A percentile compares a stretch with the other conserved stretches of the same genome.
Evolutionary conservation across 1,284 basidiomycete species (phyloP).

Genomic region (Rhodotorula glutinis): DNA sequence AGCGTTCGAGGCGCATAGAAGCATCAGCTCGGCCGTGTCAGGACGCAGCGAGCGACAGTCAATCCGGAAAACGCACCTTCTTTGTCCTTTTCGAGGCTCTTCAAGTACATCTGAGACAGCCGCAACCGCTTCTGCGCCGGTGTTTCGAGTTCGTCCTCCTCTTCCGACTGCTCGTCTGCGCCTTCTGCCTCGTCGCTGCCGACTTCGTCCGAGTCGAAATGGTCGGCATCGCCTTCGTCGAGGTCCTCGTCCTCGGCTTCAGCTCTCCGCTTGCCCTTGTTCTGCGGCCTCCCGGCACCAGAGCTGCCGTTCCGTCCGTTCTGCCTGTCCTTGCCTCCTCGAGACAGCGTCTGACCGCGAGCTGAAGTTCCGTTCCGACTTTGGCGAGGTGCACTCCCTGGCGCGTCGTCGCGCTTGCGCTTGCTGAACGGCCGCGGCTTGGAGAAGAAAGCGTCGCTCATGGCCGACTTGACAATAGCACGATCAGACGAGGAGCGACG

Average conservation of each 20-base stretch:
- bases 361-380: slow-evolving; percentile 6
- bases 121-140: slow-evolving; percentile 89
- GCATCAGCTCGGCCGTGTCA: too few species aligned
- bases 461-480: not conserved
- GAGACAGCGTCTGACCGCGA: slow-evolving; percentile 4
- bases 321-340: slow-evolving; percentile 8
- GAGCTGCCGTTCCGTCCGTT: not conserved
- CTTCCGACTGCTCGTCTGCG: slow-evolving; percentile 26
- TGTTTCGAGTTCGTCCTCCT: slow-evolving; percentile 67
- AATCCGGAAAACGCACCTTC: slow-evolving; percentile 43
- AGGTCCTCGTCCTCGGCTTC: slow-evolving; percentile 32
- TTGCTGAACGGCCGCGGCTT: slow-evolving; percentile 36
- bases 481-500: not conserved
- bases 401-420: slow-evolving; percentile 24
- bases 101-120: slow-evolving; percentile 84
- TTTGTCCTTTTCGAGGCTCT: slow-evolving; percentile 71
- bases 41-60: too few species aligned
- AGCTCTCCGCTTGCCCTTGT: slow-evolving; percentile 25
- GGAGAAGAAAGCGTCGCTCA: slow-evolving; percentile 36
- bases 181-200: slow-evolving; percentile 21
- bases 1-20: not conserved
- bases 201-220: slow-evolving; percentile 33
- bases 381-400: slow-evolving; percentile 4
- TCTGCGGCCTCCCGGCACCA: slow-evolving; percentile 1
- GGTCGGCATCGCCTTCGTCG: slow-evolving; percentile 23